These are phyloP conservation scores for Malassezia psittaci DNA, from an alignment of 1,284 basidiomycete species.

Conservation along the genomic window DNA sequence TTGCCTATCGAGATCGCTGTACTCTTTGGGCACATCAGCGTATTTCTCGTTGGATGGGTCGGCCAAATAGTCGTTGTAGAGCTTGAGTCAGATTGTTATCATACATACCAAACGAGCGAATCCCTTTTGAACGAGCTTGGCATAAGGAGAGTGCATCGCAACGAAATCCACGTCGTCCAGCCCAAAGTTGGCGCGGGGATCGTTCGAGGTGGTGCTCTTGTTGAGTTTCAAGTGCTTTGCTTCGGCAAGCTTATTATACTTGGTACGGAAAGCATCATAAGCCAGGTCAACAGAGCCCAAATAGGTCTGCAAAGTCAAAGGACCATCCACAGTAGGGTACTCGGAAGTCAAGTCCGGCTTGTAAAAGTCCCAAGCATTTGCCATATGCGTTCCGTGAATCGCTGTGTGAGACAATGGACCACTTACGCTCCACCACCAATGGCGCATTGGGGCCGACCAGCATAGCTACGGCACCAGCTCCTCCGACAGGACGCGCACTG, in stretches of 20 bases:
- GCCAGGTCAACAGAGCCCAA: constrained; percentile 83
- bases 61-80: constrained; percentile 83
- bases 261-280: constrained; percentile 76
- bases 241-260: constrained; percentile 56
- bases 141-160: constrained; percentile 76
- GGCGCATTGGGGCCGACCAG: constrained; percentile 94
- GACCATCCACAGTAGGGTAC: constrained; percentile 94
- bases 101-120: constrained; percentile 63
- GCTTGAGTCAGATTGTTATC: constrained; percentile 7
- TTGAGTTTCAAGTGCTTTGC: constrained; percentile 45
- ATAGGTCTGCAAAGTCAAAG: constrained; percentile 89
- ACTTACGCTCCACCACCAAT: constrained; percentile 75
- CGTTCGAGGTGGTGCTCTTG: constrained; percentile 48
- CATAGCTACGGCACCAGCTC: constrained; percentile 88
- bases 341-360: constrained; percentile 53
- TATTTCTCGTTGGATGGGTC: constrained; percentile 63
- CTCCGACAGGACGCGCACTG: constrained; percentile 84
- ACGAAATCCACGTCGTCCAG: constrained; percentile 76
- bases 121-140: constrained; percentile 95
- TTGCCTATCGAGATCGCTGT: constrained; percentile 57
- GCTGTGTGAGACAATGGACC: constrained; percentile 53
- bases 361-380: constrained; percentile 66
- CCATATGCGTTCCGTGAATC: constrained; percentile 92
- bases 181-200: constrained; percentile 10
- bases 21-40: constrained; percentile 60